phyloP scores from a whole-genome alignment of 768 basidiomycete genomes.

The Tulasnella sp. region DNA sequence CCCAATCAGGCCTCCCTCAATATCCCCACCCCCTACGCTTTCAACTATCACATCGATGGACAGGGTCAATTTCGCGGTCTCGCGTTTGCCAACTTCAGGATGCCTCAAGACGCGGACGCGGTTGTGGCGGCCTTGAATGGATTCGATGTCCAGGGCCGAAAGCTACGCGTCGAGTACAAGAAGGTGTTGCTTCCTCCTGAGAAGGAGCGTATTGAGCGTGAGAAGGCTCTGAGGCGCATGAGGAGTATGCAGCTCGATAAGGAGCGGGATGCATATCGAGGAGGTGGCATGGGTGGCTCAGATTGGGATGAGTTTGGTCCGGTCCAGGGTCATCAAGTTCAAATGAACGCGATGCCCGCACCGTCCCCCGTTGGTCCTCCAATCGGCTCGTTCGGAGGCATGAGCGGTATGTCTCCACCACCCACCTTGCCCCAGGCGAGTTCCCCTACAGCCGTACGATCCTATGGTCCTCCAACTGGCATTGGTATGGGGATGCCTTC shows the following conservation, averaged over 20 bases:
- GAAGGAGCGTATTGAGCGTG: constrained; percentile 96
- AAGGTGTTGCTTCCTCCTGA: constrained; percentile 98
- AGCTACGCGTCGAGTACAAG: constrained; percentile 97
- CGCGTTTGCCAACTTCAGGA: constrained; percentile 97
- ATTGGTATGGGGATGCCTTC: constrained; percentile 7
- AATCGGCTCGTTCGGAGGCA: constrained; percentile 3
- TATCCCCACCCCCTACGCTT: constrained; percentile 96
- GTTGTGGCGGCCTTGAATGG: constrained; percentile 95
- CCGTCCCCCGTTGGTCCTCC: not conserved
- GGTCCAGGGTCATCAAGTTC: too few relatives aligned
- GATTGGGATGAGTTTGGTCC: constrained; percentile 67
- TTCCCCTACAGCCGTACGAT: not conserved
- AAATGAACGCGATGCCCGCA: constrained; percentile 22
- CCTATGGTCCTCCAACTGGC: not conserved
- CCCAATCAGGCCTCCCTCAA: constrained; percentile 64
- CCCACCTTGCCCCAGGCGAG: not conserved
- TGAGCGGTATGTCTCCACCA: constrained; percentile 9
- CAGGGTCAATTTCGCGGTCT: constrained; percentile 93
- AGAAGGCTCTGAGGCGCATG: constrained; percentile 98
- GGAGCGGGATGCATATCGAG: constrained; percentile 38
- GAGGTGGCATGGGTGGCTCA: constrained; percentile 32
- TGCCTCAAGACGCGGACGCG: constrained; percentile 82
- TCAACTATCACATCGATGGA: constrained; percentile 98
- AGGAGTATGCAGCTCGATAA: constrained; percentile 92
- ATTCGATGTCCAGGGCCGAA: constrained; percentile 91